phyloP scores from a whole-genome alignment of 2,329 filamentous ascomycete species.

The Arthrobotrys megalospora region DNA sequence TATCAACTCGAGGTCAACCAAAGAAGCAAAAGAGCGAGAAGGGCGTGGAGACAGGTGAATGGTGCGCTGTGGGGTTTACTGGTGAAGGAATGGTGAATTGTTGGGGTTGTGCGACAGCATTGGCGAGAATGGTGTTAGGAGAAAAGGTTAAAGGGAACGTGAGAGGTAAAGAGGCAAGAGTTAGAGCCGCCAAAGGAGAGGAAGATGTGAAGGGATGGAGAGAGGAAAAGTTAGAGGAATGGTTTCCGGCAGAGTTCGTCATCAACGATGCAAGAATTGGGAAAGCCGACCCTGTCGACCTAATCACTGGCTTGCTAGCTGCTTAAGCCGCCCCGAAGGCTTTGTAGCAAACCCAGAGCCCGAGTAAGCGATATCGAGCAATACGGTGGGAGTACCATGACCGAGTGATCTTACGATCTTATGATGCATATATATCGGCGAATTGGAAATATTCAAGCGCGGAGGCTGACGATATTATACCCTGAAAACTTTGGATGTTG shows the following conservation, averaged over 20 bases:
- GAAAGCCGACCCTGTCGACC: slow-evolving; percentile 30
- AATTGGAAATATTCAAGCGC: too few relatives aligned
- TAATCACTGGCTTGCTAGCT: slow-evolving; percentile 20
- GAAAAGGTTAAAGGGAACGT: slow-evolving; percentile 41
- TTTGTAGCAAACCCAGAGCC: too few relatives aligned
- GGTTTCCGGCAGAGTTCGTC: slow-evolving; percentile 62
- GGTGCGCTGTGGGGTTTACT: slow-evolving; percentile 72
- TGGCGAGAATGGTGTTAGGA: slow-evolving; percentile 69
- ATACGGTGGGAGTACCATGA: too few relatives aligned
- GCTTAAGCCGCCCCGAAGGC: too few relatives aligned
- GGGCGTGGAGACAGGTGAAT: slow-evolving; percentile 66
- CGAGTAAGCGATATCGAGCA: too few relatives aligned
- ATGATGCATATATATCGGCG: too few relatives aligned
- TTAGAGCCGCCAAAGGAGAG: slow-evolving; percentile 45
- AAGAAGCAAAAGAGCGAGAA: slow-evolving; percentile 53
- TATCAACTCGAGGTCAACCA: slow-evolving; percentile 60
- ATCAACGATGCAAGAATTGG: slow-evolving; percentile 61
- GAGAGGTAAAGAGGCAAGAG: slow-evolving; percentile 26
- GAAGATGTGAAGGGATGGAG: slow-evolving; percentile 56
- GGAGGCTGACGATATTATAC: too few relatives aligned
- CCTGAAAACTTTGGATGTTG: too few relatives aligned
- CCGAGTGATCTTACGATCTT: too few relatives aligned
- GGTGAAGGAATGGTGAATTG: slow-evolving; percentile 73
- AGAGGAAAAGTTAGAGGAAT: slow-evolving; percentile 44
- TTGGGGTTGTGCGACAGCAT: slow-evolving; percentile 71